Conservation (phyloP, 1,284 basidiomycete genomes). For the Irpex sp. region DNA sequence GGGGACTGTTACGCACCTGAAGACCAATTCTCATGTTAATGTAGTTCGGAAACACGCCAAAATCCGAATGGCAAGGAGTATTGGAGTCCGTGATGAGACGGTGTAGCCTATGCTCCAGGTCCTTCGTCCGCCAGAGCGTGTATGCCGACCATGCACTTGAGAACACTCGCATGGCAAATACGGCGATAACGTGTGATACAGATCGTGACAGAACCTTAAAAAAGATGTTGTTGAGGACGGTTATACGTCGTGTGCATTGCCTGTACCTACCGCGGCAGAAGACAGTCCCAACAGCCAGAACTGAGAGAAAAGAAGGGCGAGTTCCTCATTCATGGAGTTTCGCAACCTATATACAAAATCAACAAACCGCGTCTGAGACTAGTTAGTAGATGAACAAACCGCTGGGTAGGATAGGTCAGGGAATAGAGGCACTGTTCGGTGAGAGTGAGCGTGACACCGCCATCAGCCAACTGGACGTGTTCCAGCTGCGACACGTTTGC, state of each 20-base stretch:
- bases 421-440: constrained; percentile 38
- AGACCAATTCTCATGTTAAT: constrained; percentile 37
- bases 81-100: constrained; percentile 35
- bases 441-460: constrained; percentile 13
- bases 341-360: constrained; percentile 31
- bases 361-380: background rate
- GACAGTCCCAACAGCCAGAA: constrained; percentile 61
- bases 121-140: constrained; percentile 42
- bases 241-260: background rate
- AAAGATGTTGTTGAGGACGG: background rate
- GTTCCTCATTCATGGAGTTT: constrained; percentile 48
- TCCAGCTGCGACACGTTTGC: background rate
- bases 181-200: constrained; percentile 40
- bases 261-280: constrained; percentile 34
- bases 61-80: constrained; percentile 44
- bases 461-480: constrained; percentile 12
- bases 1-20: constrained; percentile 32
- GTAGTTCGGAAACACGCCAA: constrained; percentile 45
- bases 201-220: constrained; percentile 43
- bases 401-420: constrained; percentile 40
- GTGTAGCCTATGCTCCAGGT: constrained; percentile 32
- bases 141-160: constrained; percentile 50
- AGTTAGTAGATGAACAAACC: constrained; percentile 29
- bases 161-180: constrained; percentile 42
- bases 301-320: constrained; percentile 47